Conservation (phyloP, 2,329 filamentous ascomycete genomes). For the Apiospora rasikravindrae region DNA sequence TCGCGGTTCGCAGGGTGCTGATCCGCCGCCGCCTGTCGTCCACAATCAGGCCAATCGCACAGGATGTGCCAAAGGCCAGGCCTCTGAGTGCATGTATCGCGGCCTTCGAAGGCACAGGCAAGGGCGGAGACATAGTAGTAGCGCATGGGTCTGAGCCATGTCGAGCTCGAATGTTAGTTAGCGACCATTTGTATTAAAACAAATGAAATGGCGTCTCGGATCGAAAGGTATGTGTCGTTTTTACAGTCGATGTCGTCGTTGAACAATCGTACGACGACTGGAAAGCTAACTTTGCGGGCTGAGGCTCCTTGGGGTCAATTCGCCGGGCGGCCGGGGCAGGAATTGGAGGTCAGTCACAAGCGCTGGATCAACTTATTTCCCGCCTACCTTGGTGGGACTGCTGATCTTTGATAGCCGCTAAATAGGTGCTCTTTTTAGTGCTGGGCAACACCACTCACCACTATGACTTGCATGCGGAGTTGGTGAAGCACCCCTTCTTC, state of each 20-base stretch:
- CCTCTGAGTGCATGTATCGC: slow-evolving; percentile 61
- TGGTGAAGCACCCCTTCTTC: not conserved
- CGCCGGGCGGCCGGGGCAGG: not conserved
- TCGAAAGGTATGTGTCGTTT: slow-evolving; percentile 14
- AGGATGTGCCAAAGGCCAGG: slow-evolving; percentile 62
- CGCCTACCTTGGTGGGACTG: not conserved
- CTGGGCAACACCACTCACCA: not conserved
- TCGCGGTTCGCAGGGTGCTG: slow-evolving; percentile 53
- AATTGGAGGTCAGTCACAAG: not conserved
- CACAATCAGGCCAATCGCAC: slow-evolving; percentile 58
- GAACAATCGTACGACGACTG: not conserved
- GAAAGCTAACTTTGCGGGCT: slow-evolving; percentile 2
- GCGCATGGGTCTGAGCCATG: slow-evolving; percentile 25
- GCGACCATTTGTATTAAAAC: not conserved
- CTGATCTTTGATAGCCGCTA: not conserved
- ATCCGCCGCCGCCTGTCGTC: slow-evolving; percentile 63
- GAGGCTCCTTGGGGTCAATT: slow-evolving; percentile 24
- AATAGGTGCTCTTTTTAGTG: not conserved
- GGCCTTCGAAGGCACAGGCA: slow-evolving; percentile 59
- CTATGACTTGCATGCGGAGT: not conserved
- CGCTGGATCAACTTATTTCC: slow-evolving; percentile 10
- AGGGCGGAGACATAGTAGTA: slow-evolving; percentile 48
- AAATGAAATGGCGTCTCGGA: slow-evolving; percentile 11
- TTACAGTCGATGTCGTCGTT: slow-evolving; percentile 3
- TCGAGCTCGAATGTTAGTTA: slow-evolving; percentile 21